Evolutionary conservation across 1,139 yeast genomes (phyloP), one percentile per base, ranked within the genome.

Genomic region (Chernovozyma sophiae-reginae): DNA sequence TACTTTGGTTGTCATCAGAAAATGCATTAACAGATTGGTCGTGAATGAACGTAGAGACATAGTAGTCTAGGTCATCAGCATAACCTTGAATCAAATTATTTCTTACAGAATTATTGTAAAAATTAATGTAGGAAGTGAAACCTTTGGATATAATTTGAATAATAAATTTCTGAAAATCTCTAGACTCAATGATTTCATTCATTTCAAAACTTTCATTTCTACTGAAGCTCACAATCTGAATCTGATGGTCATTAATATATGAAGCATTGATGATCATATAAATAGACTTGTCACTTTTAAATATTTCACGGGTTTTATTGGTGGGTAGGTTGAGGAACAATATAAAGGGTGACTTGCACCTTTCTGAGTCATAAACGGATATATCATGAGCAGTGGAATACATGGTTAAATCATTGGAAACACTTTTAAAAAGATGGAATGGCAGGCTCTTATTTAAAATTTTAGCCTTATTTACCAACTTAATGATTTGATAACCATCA

Each of bases 321-420:
- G 52, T 42, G 2, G 56, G 35, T 43, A 60, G 67, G 49, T 86
- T 87, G 44, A 89, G 65, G 43, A 84, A 77, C 13, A 90, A 54
- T 0, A 80, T 79, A 45, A 86, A 68, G 1, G 81, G 81, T 0
- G 90, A 74, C 46, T 72, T 77, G 25, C 74, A 62, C 3, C 60
- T 64, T 53, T 90, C 97, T 7, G 60, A 60, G 11, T 58, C 56
- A 50, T 87, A 89, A 2, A 77, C 71, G 2, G 66, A 57, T 3
- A 67, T 49, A 46, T 83, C 94, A 52, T 90, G 96, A 1, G 96
- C 97, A 0, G 95, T 81, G 13, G 85, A 80, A 55, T 79, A 89
- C 1, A 83, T 53, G 4, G 72, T 66, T 18, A 79, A 55, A 33
- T 66, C 62, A 8, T 52, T 47, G 24, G 23, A n/a, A 32, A 63